Evolutionary conservation across 768 basidiomycete species (phyloP).

Genomic region (Hysterangium stoloniferum): DNA sequence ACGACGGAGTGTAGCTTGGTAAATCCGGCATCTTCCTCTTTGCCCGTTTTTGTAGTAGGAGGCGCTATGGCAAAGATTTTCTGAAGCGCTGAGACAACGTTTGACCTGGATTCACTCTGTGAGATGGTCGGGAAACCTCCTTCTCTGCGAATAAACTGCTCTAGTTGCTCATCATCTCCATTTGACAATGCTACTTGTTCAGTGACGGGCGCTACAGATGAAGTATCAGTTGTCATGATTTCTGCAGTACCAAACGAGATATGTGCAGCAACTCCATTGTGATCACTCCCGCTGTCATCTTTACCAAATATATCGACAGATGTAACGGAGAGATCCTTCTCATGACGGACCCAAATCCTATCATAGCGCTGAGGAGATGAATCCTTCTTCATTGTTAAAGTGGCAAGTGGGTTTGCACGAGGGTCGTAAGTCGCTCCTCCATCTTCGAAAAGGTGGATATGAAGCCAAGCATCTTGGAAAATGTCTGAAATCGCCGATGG

Average conservation of each 20-base stretch:
- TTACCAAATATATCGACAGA: conserved; percentile 6
- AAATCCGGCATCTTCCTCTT: not conserved
- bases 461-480: conserved; percentile 6
- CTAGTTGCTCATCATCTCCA: not conserved
- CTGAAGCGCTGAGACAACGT: not conserved
- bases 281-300: conserved; percentile 13
- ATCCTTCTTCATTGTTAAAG: conserved; percentile 14
- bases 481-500: conserved; percentile 1
- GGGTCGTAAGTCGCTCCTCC: conserved; percentile 17
- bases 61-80: not conserved
- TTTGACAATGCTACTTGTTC: not conserved
- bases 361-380: conserved; percentile 17
- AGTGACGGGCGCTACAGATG: not conserved
- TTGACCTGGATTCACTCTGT: not conserved
- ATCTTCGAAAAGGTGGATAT: conserved; percentile 6
- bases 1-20: conserved; percentile 4
- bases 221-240: not conserved
- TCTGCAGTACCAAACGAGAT: not conserved
- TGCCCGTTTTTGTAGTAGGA: not conserved
- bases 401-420: conserved; percentile 14
- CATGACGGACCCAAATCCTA: conserved; percentile 14
- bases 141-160: not conserved
- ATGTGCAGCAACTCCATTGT: conserved; percentile 9
- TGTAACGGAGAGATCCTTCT: not conserved
- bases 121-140: not conserved